Evolutionary conservation across 208 protist species (phyloP).

Genomic region (Trypanosomatidae sp.): DNA sequence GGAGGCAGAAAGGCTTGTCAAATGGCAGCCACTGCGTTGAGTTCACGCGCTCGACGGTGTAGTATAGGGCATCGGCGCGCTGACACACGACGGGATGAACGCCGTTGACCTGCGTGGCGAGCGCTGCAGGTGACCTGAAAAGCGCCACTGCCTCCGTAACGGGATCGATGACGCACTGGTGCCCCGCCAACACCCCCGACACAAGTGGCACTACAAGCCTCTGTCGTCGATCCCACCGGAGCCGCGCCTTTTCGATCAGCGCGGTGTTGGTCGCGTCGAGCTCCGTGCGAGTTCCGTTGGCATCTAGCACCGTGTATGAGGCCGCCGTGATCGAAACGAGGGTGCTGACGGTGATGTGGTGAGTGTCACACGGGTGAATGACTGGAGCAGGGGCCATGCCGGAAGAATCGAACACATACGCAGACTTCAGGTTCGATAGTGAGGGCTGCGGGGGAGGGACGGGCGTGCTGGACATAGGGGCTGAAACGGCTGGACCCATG

Average conservation of each 20-base stretch:
- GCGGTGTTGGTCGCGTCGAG: constrained; percentile 26
- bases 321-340: constrained; percentile 50
- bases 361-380: constrained; percentile 43
- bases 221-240: constrained; percentile 33
- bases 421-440: neutral
- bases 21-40: constrained; percentile 59
- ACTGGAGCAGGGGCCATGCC: constrained; percentile 46
- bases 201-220: constrained; percentile 18
- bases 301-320: constrained; percentile 31
- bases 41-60: constrained; percentile 56
- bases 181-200: constrained; percentile 5
- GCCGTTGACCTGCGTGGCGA: neutral
- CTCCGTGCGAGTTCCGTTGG: constrained; percentile 8
- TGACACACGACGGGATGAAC: constrained; percentile 26
- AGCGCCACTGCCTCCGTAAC: constrained; percentile 17
- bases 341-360: constrained; percentile 50
- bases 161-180: constrained; percentile 23
- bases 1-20: constrained; percentile 53
- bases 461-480: neutral
- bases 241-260: constrained; percentile 33
- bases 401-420: constrained; percentile 6
- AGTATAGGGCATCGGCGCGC: constrained; percentile 31
- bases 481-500: neutral
- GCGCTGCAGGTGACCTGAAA: neutral
- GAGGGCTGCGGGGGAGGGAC: neutral